A percentile compares a stretch with the other conserved stretches of the same genome.
Conservation (phyloP, 83 land plant species). For the Thuja plicata region DNA sequence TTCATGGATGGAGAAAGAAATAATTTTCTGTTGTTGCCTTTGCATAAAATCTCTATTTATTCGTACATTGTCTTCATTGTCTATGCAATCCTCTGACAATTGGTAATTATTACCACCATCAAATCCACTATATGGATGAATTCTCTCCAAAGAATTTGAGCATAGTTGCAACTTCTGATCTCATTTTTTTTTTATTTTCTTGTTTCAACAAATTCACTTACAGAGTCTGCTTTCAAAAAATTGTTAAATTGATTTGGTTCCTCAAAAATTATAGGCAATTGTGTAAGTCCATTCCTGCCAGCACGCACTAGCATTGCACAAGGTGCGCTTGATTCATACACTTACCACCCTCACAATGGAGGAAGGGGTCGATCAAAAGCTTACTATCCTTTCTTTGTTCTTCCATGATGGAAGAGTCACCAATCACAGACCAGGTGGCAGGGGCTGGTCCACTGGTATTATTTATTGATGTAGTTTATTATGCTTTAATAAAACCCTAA, state of each 20-base stretch:
- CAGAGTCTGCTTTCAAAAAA: not conserved
- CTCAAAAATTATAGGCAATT: not conserved
- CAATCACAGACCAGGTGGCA: too few species aligned
- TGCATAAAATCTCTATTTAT: constrained; percentile 57
- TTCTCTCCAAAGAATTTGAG: not conserved
- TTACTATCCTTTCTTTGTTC: too few species aligned
- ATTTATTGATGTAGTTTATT: too few species aligned
- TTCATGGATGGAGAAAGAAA: too few species aligned
- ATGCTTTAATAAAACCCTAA: too few species aligned
- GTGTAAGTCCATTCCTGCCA: not conserved
- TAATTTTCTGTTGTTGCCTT: too few species aligned
- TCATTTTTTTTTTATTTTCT: not conserved
- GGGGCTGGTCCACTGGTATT: too few species aligned
- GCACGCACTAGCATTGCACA: not conserved
- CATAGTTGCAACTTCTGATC: not conserved
- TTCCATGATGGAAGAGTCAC: too few species aligned
- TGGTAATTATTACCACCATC: not conserved
- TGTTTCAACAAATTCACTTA: not conserved
- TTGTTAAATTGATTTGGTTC: not conserved
- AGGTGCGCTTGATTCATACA: not conserved
- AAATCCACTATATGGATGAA: not conserved
- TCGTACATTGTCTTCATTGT: constrained; percentile 4
- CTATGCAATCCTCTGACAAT: not conserved
- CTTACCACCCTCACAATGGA: constrained; percentile 44
- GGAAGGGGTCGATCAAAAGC: constrained; percentile 75